Evolutionary conservation across 2,329 filamentous ascomycete genomes (phyloP), one percentile per base, ranked within the genome.

Genomic region (Allantophomopsis cytisporea): DNA sequence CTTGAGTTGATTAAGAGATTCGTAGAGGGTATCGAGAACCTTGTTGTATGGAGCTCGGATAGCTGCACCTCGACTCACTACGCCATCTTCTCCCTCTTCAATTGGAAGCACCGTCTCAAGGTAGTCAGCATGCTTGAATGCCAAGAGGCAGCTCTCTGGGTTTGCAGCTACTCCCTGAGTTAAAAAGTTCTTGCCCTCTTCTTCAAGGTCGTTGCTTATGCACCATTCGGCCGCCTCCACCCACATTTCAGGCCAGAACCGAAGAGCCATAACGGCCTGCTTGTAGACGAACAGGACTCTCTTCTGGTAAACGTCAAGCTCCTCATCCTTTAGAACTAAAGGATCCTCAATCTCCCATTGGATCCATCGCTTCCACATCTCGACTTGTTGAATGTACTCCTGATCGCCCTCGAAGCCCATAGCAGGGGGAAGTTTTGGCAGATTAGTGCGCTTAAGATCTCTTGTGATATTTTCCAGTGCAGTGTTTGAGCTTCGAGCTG

Each of bases 241-340:
- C 91, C 91, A 98, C 50, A 95, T 79, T 55, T 94, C 84, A 4
- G 91, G 88, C 75, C 89, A 91, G 60, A 96, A 98, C 38, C 88
- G 79, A 40, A 98, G 65, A 4, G 87, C 81, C 83, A 95, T 94
- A 36, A 94, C 64, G 4, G 89, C 86, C 57, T 95, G 89, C 57
- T 87, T 91, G 66, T 94, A 96, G 46, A 85, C 81, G 58, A 93
- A 94, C 7, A 95, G 60, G 33, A 96, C 74, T 32, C 91, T 80
- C 47, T 82, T 73, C 48, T 81, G 82, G 60, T 81, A 91, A 6
- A 74, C 70, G 39, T 76, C 71, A 3, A 73, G 66, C 49, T 96
- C 88, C 39, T 96, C 88, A 2, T 80, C 70, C 54, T 84, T 83
- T 39, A 96, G 65, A 17, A 94, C 84, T 3, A 98, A 66, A 1